Evolutionary conservation across 148 eudicot species (phyloP).

Genomic region (Cornus kousa): DNA sequence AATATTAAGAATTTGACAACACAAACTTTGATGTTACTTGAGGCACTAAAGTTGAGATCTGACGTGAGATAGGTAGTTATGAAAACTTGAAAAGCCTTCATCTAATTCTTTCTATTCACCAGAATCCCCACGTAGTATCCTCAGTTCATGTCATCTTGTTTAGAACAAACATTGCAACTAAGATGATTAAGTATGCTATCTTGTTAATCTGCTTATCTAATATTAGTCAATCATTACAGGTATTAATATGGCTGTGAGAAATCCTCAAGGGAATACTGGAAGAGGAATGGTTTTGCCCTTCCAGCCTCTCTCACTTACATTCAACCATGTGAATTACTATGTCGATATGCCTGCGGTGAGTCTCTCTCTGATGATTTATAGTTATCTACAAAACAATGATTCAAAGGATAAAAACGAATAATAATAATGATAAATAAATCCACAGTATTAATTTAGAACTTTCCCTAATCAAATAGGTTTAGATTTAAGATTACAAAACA

Average conservation of each 20-base stretch:
- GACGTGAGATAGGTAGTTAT: not conserved
- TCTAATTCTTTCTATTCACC: too few relatives aligned
- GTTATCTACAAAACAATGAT: not conserved
- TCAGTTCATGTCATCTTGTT: too few relatives aligned
- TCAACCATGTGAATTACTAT: slow-evolving; percentile 43
- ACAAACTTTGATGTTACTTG: not conserved
- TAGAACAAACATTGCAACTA: too few relatives aligned
- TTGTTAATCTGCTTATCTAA: not conserved
- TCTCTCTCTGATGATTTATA: not conserved
- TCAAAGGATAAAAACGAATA: too few relatives aligned
- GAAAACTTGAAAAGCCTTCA: too few relatives aligned
- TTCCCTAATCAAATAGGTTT: not conserved
- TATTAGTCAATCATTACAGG: slow-evolving; percentile 10
- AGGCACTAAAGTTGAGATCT: not conserved
- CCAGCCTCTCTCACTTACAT: slow-evolving; percentile 36
- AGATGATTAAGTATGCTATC: not conserved
- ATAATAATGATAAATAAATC: too few relatives aligned
- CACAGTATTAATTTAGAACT: not conserved
- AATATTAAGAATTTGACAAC: too few relatives aligned
- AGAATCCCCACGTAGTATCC: too few relatives aligned
- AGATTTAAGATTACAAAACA: not conserved
- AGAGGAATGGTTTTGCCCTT: slow-evolving; percentile 44
- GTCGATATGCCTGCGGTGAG: slow-evolving; percentile 39
- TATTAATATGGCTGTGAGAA: slow-evolving; percentile 21
- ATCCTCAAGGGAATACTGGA: slow-evolving; percentile 10